phyloP scores from a whole-genome alignment of 371 early-diverging fungal species.

The Mortierella sp. region DNA sequence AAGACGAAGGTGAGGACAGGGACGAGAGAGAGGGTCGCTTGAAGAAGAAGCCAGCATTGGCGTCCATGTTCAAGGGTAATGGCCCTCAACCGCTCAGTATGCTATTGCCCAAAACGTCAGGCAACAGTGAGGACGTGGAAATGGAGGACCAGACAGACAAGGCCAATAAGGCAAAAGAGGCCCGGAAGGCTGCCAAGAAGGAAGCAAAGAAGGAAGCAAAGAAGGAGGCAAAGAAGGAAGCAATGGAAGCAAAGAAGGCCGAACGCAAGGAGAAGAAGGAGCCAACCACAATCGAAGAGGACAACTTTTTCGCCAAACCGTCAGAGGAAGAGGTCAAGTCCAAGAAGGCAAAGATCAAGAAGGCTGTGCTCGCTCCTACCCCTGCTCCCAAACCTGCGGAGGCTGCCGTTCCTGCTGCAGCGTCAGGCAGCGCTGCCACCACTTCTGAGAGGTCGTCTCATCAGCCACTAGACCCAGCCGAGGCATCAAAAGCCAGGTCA shows the following conservation, averaged over 20 bases:
- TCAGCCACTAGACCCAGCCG: constrained; percentile 42
- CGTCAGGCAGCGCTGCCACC: constrained; percentile 8
- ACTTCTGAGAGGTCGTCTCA: too few relatives aligned
- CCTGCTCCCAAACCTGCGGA: constrained; percentile 5
- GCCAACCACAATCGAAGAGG: constrained; percentile 41
- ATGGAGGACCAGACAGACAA: constrained; percentile 31
- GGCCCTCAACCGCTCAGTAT: constrained; percentile 43
- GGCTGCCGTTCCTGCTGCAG: constrained; percentile 9
- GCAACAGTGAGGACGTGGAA: constrained; percentile 20
- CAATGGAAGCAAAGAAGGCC: constrained; percentile 40
- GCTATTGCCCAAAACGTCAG: constrained; percentile 6
- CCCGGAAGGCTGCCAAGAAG: constrained; percentile 36
- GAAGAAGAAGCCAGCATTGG: constrained; percentile 38
- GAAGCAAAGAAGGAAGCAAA: constrained; percentile 51
- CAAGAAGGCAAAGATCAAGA: constrained; percentile 50
- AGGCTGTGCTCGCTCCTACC: constrained; percentile 15
- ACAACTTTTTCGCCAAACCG: constrained; percentile 37
- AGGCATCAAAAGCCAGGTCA: constrained; percentile 55
- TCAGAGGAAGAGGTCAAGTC: constrained; percentile 37
- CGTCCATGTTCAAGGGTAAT: constrained; percentile 42
- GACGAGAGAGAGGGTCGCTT: constrained; percentile 5
- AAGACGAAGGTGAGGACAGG: constrained; percentile 6
- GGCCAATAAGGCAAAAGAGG: constrained; percentile 41
- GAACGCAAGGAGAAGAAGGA: constrained; percentile 41
- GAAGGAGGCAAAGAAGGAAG: constrained; percentile 16